Conservation (phyloP, 2,329 filamentous ascomycete genomes). For the Calonectria pseudoturangicola region DNA sequence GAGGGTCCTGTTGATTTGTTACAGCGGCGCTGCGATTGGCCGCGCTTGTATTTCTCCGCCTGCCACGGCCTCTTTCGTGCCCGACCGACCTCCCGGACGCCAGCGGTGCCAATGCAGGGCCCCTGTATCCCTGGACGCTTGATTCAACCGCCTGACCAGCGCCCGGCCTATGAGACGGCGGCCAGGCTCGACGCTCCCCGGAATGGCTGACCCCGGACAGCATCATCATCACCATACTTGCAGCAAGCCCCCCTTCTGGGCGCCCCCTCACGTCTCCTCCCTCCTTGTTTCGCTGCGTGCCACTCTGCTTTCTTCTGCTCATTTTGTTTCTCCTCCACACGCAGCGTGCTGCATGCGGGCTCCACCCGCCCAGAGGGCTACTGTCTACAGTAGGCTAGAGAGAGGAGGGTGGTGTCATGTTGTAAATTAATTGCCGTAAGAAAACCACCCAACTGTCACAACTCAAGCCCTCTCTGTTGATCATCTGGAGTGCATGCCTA, state of each 20-base stretch:
- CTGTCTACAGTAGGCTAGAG: background rate
- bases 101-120: conserved; percentile 27
- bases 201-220: conserved; percentile 51
- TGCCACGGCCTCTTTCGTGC: conserved; percentile 33
- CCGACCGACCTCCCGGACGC: conserved; percentile 40
- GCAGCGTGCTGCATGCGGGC: background rate
- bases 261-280: background rate
- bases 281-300: background rate
- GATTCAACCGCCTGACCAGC: conserved; percentile 55
- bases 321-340: conserved; percentile 4
- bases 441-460: background rate
- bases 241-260: conserved; percentile 20
- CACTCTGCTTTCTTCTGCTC: too few species aligned
- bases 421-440: background rate
- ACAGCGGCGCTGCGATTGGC: background rate
- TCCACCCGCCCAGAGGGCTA: background rate
- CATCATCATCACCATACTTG: conserved; percentile 36
- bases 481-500: conserved; percentile 37
- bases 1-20: conserved; percentile 3
- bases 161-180: conserved; percentile 45
- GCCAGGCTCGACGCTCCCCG: conserved; percentile 41
- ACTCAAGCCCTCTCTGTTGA: conserved; percentile 25
- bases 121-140: conserved; percentile 51
- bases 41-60: background rate
- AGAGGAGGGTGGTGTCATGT: conserved; percentile 13